Base-by-base conservation (phyloP, 176 grass and related monocot species). In the Carex littledalei region DNA sequence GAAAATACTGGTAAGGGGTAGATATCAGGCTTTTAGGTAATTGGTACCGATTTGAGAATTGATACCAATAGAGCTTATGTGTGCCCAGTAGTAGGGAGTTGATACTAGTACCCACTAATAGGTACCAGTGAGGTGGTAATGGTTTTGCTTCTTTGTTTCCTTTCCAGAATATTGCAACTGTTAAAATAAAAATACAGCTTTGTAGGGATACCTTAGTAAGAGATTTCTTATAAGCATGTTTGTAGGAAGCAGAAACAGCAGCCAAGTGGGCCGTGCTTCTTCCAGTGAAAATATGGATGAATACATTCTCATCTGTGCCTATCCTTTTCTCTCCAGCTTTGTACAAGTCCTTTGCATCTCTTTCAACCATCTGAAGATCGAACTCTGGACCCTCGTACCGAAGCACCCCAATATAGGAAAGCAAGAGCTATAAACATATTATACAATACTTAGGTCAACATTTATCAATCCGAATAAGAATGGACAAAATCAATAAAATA, bases 291-390 rank as follows among this genome's bases (percentile, higher is more conserved):
- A 96, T 84, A 39, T 87, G 87, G 63, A 94, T 96, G 73, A 99
- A 99, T 56, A 79, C 84, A 83, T 92, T 94, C 82, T 99, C 93
- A 84, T 96, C 97, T 9, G 97, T 99, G 50, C 97, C 97, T 34
- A 99, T 26, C 63, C 80, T 88, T 87, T 96, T 99, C 87, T 99
- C 97, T 56, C 93, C 97, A 85, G 97, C 97, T 99, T 92, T 99
- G 78, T 92, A 96, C 29, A 99, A 86, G 81, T 94, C 97, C 29
- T 96, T 99, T 47, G 97, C 93, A 94, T 94, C 93, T 76, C 89
- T 88, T 83, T 91, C 85, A 57, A 89, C 93, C 84, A 90, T 91
- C 15, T 85, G 79, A 85, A 85, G 93, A 96, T 99, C 97, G 81
- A 91, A 90, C 87, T 95, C 88, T 80, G 91, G 91, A 8, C 97